phyloP scores from a whole-genome alignment of 129 eudicot species.

The Lonicera japonica region DNA sequence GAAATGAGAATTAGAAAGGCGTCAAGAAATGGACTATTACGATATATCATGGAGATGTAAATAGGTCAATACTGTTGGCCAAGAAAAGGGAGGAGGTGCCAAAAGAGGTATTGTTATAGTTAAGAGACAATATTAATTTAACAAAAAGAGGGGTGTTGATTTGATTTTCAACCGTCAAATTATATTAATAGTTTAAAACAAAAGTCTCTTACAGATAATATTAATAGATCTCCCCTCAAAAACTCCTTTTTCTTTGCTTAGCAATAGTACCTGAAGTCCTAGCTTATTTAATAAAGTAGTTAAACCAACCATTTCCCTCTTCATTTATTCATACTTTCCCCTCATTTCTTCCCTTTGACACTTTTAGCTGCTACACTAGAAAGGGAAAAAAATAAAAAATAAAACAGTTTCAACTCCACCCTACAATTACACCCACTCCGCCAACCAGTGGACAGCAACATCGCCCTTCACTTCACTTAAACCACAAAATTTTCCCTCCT shows the following conservation, averaged over 20 bases:
- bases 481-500: slow-evolving; percentile 11
- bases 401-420: slow-evolving; percentile 24
- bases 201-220: too few relatives aligned
- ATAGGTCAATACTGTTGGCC: too few relatives aligned
- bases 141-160: too few relatives aligned
- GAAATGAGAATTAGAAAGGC: too few relatives aligned
- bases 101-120: not conserved
- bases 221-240: too few relatives aligned
- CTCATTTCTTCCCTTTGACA: not conserved
- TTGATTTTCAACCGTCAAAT: too few relatives aligned
- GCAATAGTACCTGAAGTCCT: not conserved
- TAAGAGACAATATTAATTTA: not conserved
- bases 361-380: slow-evolving; percentile 20
- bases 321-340: not conserved
- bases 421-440: slow-evolving; percentile 42
- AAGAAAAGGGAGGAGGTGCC: too few relatives aligned
- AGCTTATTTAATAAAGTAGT: slow-evolving; percentile 25
- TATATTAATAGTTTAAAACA: not conserved
- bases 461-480: not conserved
- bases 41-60: too few relatives aligned
- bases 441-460: slow-evolving; percentile 20
- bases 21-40: too few relatives aligned
- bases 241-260: not conserved
- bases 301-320: slow-evolving; percentile 30
- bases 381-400: slow-evolving; percentile 1